These are phyloP conservation scores for Naganishia vaughanmartiniae DNA, from an alignment of 768 basidiomycete genomes.

Conservation along the genomic window DNA sequence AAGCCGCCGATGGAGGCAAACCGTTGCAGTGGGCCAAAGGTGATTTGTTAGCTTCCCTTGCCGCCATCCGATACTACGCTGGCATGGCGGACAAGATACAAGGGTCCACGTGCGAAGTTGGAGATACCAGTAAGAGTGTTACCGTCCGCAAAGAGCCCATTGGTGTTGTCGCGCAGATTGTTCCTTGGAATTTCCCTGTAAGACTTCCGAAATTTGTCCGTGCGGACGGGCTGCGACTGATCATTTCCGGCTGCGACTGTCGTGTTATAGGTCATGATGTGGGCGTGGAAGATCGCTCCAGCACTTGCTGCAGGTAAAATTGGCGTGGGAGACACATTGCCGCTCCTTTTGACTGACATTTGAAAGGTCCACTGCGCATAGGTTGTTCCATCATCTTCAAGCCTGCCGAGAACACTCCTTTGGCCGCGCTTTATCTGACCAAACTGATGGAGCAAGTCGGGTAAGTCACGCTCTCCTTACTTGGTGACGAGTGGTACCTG, in stretches of 20 bases:
- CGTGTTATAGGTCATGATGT: no score
- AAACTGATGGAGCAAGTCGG: slow-evolving; percentile 20
- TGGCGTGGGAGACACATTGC: slow-evolving; percentile 74
- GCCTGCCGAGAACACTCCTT: slow-evolving; percentile 35
- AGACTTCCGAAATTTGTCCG: neutral
- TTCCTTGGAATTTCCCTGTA: slow-evolving; percentile 27
- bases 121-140: slow-evolving; percentile 57
- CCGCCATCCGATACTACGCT: slow-evolving; percentile 66
- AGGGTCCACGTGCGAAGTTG: slow-evolving; percentile 54
- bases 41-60: neutral
- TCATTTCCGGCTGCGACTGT: no score
- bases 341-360: slow-evolving; percentile 54
- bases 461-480: slow-evolving; percentile 7
- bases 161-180: slow-evolving; percentile 59
- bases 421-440: neutral
- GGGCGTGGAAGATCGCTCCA: slow-evolving; percentile 76
- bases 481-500: no score
- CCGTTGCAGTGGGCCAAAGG: neutral
- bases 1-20: no score
- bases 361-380: slow-evolving; percentile 51
- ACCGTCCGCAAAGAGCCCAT: slow-evolving; percentile 63
- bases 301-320: slow-evolving; percentile 63
- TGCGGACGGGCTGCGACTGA: no score
- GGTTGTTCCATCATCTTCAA: slow-evolving; percentile 89
- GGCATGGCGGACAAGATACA: slow-evolving; percentile 88